phyloP scores from a whole-genome alignment of 768 basidiomycete genomes.

The Suillus cothurnatus region DNA sequence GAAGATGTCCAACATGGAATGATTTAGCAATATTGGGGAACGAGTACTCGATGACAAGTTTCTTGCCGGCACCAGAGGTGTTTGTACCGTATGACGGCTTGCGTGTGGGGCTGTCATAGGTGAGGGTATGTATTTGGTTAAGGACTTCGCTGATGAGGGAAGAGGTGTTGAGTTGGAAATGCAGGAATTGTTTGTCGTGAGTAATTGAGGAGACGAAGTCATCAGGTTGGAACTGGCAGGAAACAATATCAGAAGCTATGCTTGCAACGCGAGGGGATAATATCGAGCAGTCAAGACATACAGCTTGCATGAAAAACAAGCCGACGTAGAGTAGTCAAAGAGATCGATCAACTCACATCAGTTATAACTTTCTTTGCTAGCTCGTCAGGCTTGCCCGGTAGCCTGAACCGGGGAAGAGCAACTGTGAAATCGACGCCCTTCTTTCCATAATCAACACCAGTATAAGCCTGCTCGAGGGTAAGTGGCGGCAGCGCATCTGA shows the following conservation, averaged over 20 bases:
- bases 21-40: constrained; percentile 98
- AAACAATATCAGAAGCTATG: not conserved
- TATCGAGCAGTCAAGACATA: too few relatives aligned
- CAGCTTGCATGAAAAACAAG: too few relatives aligned
- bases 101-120: constrained; percentile 58
- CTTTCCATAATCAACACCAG: constrained; percentile 87
- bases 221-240: constrained; percentile 76
- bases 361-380: constrained; percentile 73
- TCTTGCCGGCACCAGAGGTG: constrained; percentile 76
- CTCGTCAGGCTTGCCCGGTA: constrained; percentile 82
- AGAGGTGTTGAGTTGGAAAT: constrained; percentile 70
- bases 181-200: constrained; percentile 79
- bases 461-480: constrained; percentile 75
- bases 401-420: constrained; percentile 85
- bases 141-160: constrained; percentile 70
- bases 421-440: constrained; percentile 94
- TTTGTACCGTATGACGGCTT: constrained; percentile 84
- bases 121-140: constrained; percentile 72
- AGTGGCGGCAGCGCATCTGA: constrained; percentile 66
- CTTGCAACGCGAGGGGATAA: not conserved
- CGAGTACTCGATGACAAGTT: constrained; percentile 87
- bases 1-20: constrained; percentile 96
- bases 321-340: not conserved
- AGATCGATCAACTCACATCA: constrained; percentile 50
- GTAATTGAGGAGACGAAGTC: constrained; percentile 72